Conservation (phyloP, 148 eudicot genomes). For the Fagopyrum tataricum region DNA sequence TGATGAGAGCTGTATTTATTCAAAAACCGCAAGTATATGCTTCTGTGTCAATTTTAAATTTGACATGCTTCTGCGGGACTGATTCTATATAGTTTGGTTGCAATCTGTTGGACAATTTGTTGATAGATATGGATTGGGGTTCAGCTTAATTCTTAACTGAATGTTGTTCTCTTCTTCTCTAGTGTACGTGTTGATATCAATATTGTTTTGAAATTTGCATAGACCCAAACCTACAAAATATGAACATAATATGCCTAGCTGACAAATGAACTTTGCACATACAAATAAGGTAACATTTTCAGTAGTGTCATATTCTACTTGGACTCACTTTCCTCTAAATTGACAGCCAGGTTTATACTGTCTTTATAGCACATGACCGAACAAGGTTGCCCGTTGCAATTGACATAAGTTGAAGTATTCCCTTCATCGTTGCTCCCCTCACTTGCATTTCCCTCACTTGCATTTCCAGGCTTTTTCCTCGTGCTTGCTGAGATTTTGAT, state of each 20-base stretch:
- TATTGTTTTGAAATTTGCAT: no score
- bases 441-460: no score
- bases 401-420: constrained; percentile 41
- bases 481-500: constrained; percentile 52
- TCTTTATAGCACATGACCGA: not conserved
- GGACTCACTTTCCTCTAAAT: constrained; percentile 9
- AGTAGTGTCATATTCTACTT: no score
- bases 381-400: not conserved
- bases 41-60: no score
- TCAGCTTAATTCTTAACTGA: not conserved
- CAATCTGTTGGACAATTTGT: no score
- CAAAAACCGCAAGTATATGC: no score
- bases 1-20: no score
- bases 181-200: not conserved
- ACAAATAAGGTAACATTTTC: not conserved
- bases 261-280: not conserved
- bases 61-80: no score
- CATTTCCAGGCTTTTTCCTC: constrained; percentile 63
- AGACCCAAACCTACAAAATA: not conserved
- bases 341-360: constrained; percentile 11
- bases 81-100: no score
- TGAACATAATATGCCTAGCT: not conserved
- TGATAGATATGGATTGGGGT: no score
- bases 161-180: not conserved
- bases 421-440: constrained; percentile 42